Conservation (phyloP, 1,284 basidiomycete genomes). For the Microbotryum intermedium region DNA sequence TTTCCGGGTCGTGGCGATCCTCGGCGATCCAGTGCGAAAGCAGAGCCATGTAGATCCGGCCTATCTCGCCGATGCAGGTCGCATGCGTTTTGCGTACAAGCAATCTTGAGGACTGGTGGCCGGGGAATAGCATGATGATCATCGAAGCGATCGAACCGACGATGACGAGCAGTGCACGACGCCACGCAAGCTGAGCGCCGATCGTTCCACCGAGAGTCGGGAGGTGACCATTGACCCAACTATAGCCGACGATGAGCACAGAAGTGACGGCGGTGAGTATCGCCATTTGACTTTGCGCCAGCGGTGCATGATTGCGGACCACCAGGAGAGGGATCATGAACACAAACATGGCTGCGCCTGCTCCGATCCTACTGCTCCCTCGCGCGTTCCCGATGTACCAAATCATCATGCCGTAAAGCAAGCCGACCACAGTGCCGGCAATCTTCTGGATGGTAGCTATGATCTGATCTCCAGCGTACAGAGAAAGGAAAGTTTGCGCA, state of each 20-base stretch:
- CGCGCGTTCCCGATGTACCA: constrained; percentile 56
- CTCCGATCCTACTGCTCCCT: constrained; percentile 52
- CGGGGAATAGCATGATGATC: constrained; percentile 11
- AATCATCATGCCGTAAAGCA: constrained; percentile 17
- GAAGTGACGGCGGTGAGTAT: constrained; percentile 40
- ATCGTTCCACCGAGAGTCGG: constrained; percentile 19
- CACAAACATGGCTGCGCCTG: constrained; percentile 49
- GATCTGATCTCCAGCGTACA: constrained; percentile 57
- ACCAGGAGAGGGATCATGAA: constrained; percentile 51
- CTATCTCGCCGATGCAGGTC: constrained; percentile 18
- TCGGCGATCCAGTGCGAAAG: constrained; percentile 16
- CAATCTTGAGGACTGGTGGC: constrained; percentile 5
- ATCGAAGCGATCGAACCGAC: constrained; percentile 15
- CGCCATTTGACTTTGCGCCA: constrained; percentile 39
- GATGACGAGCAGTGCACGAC: constrained; percentile 19
- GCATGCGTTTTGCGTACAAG: constrained; percentile 23
- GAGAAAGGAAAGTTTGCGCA: constrained; percentile 46
- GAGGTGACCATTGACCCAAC: constrained; percentile 28
- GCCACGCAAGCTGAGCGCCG: constrained; percentile 30
- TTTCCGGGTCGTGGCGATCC: background rate
- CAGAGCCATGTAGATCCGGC: constrained; percentile 12
- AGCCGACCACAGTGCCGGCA: constrained; percentile 7
- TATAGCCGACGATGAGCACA: constrained; percentile 28
- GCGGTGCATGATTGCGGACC: constrained; percentile 48
- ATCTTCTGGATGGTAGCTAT: constrained; percentile 26